Evolutionary conservation across 2,329 filamentous ascomycete species (phyloP).

Genomic region (Dryadomyces quercus-mongolicae): DNA sequence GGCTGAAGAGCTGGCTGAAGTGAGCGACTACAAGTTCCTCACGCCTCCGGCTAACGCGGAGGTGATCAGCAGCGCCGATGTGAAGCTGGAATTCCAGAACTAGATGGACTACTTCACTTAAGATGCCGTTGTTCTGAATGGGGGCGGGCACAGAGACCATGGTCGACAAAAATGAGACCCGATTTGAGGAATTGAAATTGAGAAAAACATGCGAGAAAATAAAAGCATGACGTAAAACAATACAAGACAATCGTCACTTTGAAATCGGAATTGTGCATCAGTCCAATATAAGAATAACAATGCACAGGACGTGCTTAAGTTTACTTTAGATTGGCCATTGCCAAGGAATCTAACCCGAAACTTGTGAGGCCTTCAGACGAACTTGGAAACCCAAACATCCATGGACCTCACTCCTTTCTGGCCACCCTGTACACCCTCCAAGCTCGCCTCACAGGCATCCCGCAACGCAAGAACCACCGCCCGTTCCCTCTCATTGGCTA

Average conservation of each 20-base stretch:
- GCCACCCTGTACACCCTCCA: slow-evolving; percentile 9
- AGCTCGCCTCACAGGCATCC: slow-evolving; percentile 17
- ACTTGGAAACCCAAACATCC: slow-evolving; percentile 13
- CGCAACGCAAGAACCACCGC: slow-evolving; percentile 17
- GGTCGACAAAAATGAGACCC: no score
- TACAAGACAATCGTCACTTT: background rate
- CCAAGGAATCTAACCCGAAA: no score
- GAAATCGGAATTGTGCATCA: background rate
- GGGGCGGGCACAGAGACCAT: no score
- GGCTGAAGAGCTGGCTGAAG: background rate
- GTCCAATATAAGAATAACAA: no score
- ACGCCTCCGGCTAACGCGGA: slow-evolving; percentile 1
- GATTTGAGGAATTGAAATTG: no score
- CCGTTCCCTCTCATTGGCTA: slow-evolving; percentile 17
- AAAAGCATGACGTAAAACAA: background rate
- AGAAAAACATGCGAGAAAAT: background rate
- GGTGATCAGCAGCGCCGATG: background rate
- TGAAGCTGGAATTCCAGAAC: background rate
- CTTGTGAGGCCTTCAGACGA: slow-evolving; percentile 7
- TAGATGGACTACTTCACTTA: background rate
- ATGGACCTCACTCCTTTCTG: slow-evolving; percentile 10
- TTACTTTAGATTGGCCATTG: no score
- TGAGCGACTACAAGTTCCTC: background rate
- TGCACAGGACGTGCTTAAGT: no score
- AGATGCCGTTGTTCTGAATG: no score